phyloP scores from a whole-genome alignment of 108 stramenopile genomes.

The Skeletonema tropicum region DNA sequence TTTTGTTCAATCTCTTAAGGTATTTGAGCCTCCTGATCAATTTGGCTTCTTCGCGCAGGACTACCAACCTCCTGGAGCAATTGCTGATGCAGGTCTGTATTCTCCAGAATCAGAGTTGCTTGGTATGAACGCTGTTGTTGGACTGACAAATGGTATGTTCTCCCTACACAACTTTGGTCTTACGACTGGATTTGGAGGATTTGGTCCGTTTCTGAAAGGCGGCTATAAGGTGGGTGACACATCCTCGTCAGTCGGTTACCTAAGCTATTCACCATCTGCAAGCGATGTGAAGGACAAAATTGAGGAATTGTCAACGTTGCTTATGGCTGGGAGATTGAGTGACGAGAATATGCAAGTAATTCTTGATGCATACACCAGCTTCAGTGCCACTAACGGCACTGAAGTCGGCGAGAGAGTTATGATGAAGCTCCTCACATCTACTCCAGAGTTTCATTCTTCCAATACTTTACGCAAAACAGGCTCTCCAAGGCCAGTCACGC shows the following conservation, averaged over 20 bases:
- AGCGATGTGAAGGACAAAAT: conserved; percentile 30
- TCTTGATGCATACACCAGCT: conserved; percentile 33
- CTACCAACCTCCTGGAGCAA: conserved; percentile 41
- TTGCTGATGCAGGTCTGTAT: conserved; percentile 34
- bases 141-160: conserved; percentile 44
- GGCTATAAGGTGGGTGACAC: conserved; percentile 22
- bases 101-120: conserved; percentile 48
- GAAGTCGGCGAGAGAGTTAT: conserved; percentile 34
- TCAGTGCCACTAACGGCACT: conserved; percentile 17
- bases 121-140: conserved; percentile 40
- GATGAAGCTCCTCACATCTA: conserved; percentile 32
- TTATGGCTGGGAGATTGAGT: conserved; percentile 66
- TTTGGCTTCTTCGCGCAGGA: conserved; percentile 50
- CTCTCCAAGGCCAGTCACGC: conserved; percentile 28
- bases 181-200: conserved; percentile 27
- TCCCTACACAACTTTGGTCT: conserved; percentile 45
- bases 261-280: conserved; percentile 13
- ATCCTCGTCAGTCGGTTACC: conserved; percentile 36
- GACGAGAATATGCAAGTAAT: conserved; percentile 25
- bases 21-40: conserved; percentile 48
- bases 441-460: conserved; percentile 60
- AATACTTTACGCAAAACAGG: conserved; percentile 40
- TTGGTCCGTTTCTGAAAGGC: conserved; percentile 23
- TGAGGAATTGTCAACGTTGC: conserved; percentile 59
- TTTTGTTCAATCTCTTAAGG: background rate